Percentiles rank a stretch among this genome's conserved stretches.
These are phyloP conservation scores for Funneliformis geosporum DNA, from an alignment of 192 early-diverging fungal genomes.

Conservation along the genomic window DNA sequence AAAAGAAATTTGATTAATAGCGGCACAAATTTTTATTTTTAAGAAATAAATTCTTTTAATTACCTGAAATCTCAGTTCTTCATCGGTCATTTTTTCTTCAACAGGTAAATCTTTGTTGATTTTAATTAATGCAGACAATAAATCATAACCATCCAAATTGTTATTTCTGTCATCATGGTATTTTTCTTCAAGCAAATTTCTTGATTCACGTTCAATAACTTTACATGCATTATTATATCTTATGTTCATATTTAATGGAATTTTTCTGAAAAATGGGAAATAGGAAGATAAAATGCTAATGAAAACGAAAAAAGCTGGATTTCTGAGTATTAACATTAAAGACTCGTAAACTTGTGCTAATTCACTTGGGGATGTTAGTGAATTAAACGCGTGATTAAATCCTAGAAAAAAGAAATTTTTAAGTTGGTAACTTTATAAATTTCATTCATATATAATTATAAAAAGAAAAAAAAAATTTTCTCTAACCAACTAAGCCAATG, in stretches of 20 bases:
- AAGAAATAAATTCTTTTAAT: background rate
- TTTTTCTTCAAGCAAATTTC: slow-evolving; percentile 42
- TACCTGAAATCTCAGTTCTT: slow-evolving; percentile 47
- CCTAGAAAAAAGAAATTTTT: no score
- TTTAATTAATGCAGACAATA: slow-evolving; percentile 48
- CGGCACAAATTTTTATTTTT: no score
- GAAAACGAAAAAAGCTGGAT: no score
- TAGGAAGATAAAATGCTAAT: slow-evolving; percentile 32
- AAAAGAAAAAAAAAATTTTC: background rate
- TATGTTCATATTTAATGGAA: slow-evolving; percentile 26
- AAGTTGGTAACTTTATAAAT: background rate
- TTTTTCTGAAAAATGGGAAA: slow-evolving; percentile 26
- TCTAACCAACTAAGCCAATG: slow-evolving; percentile 44
- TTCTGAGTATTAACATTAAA: slow-evolving; percentile 30
- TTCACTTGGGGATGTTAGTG: slow-evolving; percentile 42
- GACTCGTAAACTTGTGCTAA: slow-evolving; percentile 47
- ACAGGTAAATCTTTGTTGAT: slow-evolving; percentile 45
- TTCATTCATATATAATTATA: background rate
- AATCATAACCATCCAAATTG: slow-evolving; percentile 37
- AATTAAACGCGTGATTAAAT: slow-evolving; percentile 51
- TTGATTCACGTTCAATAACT: slow-evolving; percentile 39
- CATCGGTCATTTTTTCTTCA: slow-evolving; percentile 43
- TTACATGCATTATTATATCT: slow-evolving; percentile 24
- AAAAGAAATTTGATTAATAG: no score
- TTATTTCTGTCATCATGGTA: slow-evolving; percentile 27